A percentile compares a stretch with the other conserved stretches of the same genome.
Evolutionary conservation across 148 eudicot species (phyloP).

Genomic region (Spergularia bocconei): DNA sequence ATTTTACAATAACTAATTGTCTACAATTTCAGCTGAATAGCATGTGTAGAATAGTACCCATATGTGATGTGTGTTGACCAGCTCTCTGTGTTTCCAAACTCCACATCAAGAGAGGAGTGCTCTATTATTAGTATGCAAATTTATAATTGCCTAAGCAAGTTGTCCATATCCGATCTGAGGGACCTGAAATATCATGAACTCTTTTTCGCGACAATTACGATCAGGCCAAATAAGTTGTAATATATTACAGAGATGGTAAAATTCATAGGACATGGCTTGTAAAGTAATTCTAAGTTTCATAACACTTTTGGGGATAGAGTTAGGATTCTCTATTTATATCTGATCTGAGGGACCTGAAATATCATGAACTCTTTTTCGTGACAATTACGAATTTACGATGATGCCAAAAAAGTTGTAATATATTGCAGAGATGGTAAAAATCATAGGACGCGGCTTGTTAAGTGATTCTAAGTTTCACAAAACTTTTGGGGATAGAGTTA

Average conservation of each 20-base stretch:
- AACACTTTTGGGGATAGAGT: not conserved
- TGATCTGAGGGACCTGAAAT: not conserved
- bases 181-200: not conserved
- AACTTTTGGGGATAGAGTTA: not conserved
- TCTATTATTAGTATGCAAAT: conserved; percentile 5
- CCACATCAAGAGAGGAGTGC: not conserved
- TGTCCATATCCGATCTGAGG: not conserved
- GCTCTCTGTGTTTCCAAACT: not conserved
- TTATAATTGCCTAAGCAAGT: not conserved
- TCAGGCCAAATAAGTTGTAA: not conserved
- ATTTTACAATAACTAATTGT: not conserved
- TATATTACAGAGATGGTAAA: not conserved
- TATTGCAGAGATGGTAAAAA: not conserved
- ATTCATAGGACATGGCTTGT: not conserved
- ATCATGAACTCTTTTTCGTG: not conserved
- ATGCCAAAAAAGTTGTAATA: not conserved
- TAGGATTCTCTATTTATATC: not conserved
- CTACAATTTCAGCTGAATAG: not conserved
- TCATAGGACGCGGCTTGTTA: not conserved
- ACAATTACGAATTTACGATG: not conserved
- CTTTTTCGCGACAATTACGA: not conserved
- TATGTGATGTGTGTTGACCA: not conserved
- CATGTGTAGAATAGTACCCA: not conserved
- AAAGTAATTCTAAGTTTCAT: not conserved
- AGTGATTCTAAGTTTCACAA: not conserved